Percentiles rank a stretch among this genome's conserved stretches.
phyloP scores from a whole-genome alignment of 805 yeast genomes.

The Yamadazyma endophytica region DNA sequence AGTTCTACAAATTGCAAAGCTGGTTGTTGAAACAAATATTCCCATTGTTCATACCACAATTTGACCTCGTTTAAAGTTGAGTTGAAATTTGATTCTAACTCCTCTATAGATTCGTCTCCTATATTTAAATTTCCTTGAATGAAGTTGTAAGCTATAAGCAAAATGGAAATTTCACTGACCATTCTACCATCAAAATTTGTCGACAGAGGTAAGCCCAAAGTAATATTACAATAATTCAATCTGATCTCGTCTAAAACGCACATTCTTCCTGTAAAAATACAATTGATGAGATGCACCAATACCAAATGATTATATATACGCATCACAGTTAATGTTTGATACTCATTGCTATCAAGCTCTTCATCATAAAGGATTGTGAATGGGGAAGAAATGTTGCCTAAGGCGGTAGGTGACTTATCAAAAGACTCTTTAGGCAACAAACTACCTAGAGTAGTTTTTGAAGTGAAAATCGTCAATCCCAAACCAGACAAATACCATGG shows the following conservation, averaged over 20 bases:
- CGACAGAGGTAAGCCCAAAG: conserved; percentile 53
- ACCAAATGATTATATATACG: conserved; percentile 72
- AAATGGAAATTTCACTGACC: conserved; percentile 69
- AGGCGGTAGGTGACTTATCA: not conserved
- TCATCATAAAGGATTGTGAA: conserved; percentile 29
- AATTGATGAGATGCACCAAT: conserved; percentile 62
- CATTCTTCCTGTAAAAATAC: conserved; percentile 63
- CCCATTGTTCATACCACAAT: conserved; percentile 69
- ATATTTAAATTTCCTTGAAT: conserved; percentile 37
- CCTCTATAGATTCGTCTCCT: conserved; percentile 8
- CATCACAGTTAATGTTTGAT: conserved; percentile 51
- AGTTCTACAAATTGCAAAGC: conserved; percentile 71
- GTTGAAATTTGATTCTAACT: conserved; percentile 22
- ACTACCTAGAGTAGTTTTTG: conserved; percentile 45
- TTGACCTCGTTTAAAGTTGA: conserved; percentile 46
- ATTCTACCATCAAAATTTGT: conserved; percentile 81
- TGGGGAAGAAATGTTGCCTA: conserved; percentile 12
- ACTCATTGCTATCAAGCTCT: conserved; percentile 34
- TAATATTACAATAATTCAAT: conserved; percentile 53
- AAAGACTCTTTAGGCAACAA: conserved; percentile 17
- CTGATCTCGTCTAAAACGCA: conserved; percentile 58
- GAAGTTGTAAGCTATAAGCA: conserved; percentile 54
- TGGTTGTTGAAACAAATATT: conserved; percentile 62
- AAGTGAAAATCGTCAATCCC: conserved; percentile 60
- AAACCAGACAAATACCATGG: conserved; percentile 67